These are phyloP conservation scores for Monosporascus sp. DNA, from an alignment of 2,329 filamentous ascomycete species.

Conservation along the genomic window DNA sequence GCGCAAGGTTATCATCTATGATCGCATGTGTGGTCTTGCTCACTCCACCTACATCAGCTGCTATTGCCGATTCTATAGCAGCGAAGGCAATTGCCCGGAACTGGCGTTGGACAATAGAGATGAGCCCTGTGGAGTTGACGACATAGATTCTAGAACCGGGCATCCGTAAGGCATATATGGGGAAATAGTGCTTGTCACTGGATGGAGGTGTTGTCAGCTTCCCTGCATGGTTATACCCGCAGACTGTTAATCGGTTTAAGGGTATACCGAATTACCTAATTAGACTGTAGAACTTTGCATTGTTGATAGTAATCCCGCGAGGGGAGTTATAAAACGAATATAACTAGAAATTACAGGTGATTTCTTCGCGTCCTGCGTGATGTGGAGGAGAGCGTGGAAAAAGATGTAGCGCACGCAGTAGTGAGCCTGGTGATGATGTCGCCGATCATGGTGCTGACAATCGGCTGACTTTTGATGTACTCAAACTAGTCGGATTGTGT, in stretches of 20 bases:
- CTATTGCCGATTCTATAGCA: conserved; percentile 5
- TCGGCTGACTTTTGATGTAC: too few relatives aligned
- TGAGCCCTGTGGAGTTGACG: conserved; percentile 6
- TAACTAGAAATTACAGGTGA: conserved; percentile 3
- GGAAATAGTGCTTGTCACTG: conserved; percentile 8
- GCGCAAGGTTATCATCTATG: conserved; percentile 2
- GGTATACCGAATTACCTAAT: conserved; percentile 1
- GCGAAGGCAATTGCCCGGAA: conserved; percentile 7
- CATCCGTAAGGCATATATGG: conserved; percentile 10
- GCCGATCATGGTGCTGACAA: background rate
- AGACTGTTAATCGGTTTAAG: background rate
- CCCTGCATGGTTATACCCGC: background rate
- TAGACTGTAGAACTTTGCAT: conserved; percentile 3
- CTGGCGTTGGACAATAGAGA: conserved; percentile 7
- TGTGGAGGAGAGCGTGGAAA: conserved; percentile 1
- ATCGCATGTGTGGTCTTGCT: conserved; percentile 4
- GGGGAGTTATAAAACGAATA: conserved; percentile 8
- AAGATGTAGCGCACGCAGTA: conserved; percentile 3
- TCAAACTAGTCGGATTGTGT: too few relatives aligned
- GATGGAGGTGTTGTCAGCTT: background rate
- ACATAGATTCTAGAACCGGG: conserved; percentile 10
- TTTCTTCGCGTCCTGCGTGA: conserved; percentile 8
- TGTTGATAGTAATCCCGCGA: too few relatives aligned
- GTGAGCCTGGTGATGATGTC: background rate
- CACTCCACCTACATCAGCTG: conserved; percentile 6